A percentile compares a stretch with the other conserved stretches of the same genome.
These are phyloP conservation scores for Colletotrichum sp. DNA, from an alignment of 2,329 filamentous ascomycete species.

Conservation along the genomic window DNA sequence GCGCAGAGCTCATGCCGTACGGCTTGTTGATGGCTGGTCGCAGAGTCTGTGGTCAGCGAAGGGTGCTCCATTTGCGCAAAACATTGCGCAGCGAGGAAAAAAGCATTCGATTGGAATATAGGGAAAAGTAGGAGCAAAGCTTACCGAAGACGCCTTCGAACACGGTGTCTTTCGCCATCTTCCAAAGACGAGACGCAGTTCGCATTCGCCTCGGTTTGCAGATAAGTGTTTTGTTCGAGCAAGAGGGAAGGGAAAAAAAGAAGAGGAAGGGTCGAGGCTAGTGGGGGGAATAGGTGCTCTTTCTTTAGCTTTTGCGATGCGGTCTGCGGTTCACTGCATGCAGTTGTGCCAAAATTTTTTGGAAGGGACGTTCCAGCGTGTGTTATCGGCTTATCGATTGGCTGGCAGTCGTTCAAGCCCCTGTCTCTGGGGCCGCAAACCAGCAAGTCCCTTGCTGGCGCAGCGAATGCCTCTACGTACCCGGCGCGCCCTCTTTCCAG, in stretches of 20 bases:
- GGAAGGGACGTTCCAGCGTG: slow-evolving; percentile 6
- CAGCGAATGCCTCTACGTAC: background rate
- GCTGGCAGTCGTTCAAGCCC: background rate
- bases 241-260: background rate
- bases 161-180: slow-evolving; percentile 59
- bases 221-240: background rate
- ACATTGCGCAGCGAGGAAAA: background rate
- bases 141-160: slow-evolving; percentile 65
- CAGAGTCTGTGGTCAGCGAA: background rate
- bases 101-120: background rate
- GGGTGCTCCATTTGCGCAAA: background rate
- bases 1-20: slow-evolving; percentile 82
- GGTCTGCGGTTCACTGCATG: slow-evolving; percentile 13
- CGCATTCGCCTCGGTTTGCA: slow-evolving; percentile 32
- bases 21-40: slow-evolving; percentile 89
- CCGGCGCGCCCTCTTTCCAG: background rate
- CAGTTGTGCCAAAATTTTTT: slow-evolving; percentile 16
- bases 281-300: background rate
- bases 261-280: background rate
- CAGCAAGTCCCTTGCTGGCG: slow-evolving; percentile 10
- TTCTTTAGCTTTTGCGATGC: slow-evolving; percentile 17
- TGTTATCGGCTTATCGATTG: slow-evolving; percentile 22
- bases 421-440: background rate
- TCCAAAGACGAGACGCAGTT: slow-evolving; percentile 36
- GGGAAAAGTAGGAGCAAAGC: slow-evolving; percentile 23